These are phyloP conservation scores for Solidago caesia DNA, from an alignment of 129 eudicot species.

Conservation along the genomic window DNA sequence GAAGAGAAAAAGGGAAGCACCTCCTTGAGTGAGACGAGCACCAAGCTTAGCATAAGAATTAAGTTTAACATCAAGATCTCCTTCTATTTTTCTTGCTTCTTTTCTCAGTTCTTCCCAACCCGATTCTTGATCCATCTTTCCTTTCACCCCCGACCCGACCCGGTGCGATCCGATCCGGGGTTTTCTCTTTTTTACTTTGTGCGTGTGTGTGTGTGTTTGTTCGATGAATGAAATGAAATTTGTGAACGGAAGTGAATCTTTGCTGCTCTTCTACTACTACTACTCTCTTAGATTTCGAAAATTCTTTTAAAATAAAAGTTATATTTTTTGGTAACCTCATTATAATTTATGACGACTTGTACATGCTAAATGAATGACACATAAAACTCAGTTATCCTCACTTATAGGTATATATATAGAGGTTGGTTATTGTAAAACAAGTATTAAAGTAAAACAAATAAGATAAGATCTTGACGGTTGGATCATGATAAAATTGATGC, in stretches of 20 bases:
- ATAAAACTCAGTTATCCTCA: too few species aligned
- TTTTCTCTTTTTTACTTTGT: background rate
- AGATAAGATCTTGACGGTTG: too few species aligned
- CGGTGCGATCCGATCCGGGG: conserved; percentile 41
- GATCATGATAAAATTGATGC: too few species aligned
- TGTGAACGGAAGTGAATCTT: conserved; percentile 14
- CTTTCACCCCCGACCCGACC: background rate
- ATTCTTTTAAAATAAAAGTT: background rate
- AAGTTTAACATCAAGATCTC: conserved; percentile 97
- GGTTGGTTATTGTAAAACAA: too few species aligned
- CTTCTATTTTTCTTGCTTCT: conserved; percentile 95
- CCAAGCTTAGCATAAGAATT: conserved; percentile 95
- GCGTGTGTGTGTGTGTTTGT: background rate
- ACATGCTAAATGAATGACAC: too few species aligned
- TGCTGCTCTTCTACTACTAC: conserved; percentile 17
- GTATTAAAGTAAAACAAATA: too few species aligned
- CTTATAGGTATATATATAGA: too few species aligned
- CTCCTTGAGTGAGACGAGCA: conserved; percentile 78
- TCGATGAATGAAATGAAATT: background rate
- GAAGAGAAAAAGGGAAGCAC: conserved; percentile 19
- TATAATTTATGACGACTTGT: too few species aligned
- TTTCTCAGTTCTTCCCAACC: conserved; percentile 98
- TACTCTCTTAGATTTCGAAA: background rate
- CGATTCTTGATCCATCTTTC: conserved; percentile 67
- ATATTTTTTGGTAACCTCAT: too few species aligned